Conservation (phyloP, 257 asterid genomes). For the Hygrophila difformis region DNA sequence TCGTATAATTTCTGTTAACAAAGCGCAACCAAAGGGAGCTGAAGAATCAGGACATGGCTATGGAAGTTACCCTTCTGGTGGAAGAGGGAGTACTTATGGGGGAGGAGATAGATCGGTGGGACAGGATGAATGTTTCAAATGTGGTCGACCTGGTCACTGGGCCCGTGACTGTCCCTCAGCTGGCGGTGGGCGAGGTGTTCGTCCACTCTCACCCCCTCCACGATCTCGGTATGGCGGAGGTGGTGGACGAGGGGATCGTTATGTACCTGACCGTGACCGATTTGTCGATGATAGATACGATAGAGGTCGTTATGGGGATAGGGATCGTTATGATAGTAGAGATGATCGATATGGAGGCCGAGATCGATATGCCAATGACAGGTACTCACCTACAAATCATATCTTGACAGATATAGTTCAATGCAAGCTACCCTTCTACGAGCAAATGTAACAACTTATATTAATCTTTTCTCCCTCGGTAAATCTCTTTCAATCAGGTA, state of each 20-base stretch:
- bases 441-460: neutral
- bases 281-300: constrained; percentile 68
- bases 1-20: constrained; percentile 83
- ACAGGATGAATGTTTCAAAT: constrained; percentile 92
- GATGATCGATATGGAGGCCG: constrained; percentile 72
- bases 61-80: constrained; percentile 63
- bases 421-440: neutral
- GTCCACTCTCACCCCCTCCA: constrained; percentile 71
- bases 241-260: constrained; percentile 72
- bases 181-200: constrained; percentile 67
- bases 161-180: constrained; percentile 90
- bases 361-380: constrained; percentile 61
- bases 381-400: constrained; percentile 25
- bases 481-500: constrained; percentile 43
- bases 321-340: constrained; percentile 66
- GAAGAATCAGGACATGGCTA: constrained; percentile 70
- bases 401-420: too few relatives aligned
- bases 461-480: too few relatives aligned
- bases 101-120: constrained; percentile 67
- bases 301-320: constrained; percentile 68
- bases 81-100: constrained; percentile 48
- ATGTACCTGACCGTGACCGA: constrained; percentile 68
- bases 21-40: constrained; percentile 85
- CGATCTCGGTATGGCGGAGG: constrained; percentile 71
- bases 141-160: constrained; percentile 99